Percentiles rank a stretch among this genome's conserved stretches.
Conservation (phyloP, 140 eudicot species). For the Flaveria floridana region DNA sequence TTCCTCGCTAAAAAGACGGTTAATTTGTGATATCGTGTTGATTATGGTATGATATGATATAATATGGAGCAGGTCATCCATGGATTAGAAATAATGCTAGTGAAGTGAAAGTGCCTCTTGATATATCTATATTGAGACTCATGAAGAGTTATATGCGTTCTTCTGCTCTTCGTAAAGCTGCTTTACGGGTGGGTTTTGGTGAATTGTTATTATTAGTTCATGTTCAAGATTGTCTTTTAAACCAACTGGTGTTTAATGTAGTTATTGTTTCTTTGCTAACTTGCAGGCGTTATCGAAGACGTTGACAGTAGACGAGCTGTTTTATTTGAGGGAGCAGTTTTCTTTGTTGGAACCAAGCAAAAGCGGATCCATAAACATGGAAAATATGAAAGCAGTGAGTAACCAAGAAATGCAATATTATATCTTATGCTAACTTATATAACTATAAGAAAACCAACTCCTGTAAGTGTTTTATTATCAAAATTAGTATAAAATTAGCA, state of each 20-base stretch:
- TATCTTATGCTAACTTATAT: not conserved
- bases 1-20: slow-evolving; percentile 2
- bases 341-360: slow-evolving; percentile 71
- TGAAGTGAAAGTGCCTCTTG: slow-evolving; percentile 72
- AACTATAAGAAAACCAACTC: not conserved
- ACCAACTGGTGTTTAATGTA: slow-evolving; percentile 10
- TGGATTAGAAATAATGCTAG: slow-evolving; percentile 60
- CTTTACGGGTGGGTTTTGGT: slow-evolving; percentile 64
- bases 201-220: not conserved
- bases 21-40: not conserved
- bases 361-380: slow-evolving; percentile 75
- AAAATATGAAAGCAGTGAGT: slow-evolving; percentile 75
- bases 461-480: not conserved
- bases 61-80: slow-evolving; percentile 75
- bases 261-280: not conserved
- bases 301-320: slow-evolving; percentile 71
- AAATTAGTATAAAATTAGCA: not conserved
- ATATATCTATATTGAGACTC: slow-evolving; percentile 64
- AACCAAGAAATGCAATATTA: not conserved
- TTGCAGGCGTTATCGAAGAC: slow-evolving; percentile 90
- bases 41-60: slow-evolving; percentile 9
- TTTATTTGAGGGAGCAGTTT: slow-evolving; percentile 74
- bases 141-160: slow-evolving; percentile 91
- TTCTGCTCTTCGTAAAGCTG: slow-evolving; percentile 92
- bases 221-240: slow-evolving; percentile 3